A percentile compares a stretch with the other conserved stretches of the same genome.
Conservation (phyloP, 164 flowering plant species). For the Chloranthus sessilifolius region DNA sequence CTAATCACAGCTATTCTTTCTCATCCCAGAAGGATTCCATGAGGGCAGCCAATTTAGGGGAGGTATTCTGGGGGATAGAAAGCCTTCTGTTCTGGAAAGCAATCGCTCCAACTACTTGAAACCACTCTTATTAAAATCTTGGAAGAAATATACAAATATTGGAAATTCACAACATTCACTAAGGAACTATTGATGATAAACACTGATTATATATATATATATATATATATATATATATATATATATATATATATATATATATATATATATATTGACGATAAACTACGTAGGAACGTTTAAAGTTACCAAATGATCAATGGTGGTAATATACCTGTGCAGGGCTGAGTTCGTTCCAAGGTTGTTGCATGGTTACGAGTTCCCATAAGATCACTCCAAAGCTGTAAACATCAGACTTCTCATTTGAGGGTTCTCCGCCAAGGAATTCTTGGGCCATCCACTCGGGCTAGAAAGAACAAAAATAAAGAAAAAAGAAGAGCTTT, state of each 20-base stretch:
- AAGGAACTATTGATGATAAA: too few species aligned
- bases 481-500: too few species aligned
- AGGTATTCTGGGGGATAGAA: slow-evolving; percentile 54
- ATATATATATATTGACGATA: too few species aligned
- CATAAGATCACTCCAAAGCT: slow-evolving; percentile 96
- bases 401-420: slow-evolving; percentile 94
- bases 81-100: slow-evolving; percentile 95
- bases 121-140: slow-evolving; percentile 6
- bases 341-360: slow-evolving; percentile 87
- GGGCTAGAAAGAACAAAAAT: slow-evolving; percentile 68
- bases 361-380: slow-evolving; percentile 95
- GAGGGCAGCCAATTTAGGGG: slow-evolving; percentile 62
- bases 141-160: neutral
- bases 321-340: slow-evolving; percentile 72
- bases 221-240: too few species aligned
- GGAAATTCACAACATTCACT: too few species aligned
- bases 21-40: slow-evolving; percentile 96
- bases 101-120: slow-evolving; percentile 97
- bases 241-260: too few species aligned
- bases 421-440: slow-evolving; percentile 90
- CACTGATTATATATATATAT: too few species aligned
- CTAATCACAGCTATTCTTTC: slow-evolving; percentile 50
- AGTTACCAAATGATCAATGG: too few species aligned
- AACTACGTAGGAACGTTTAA: too few species aligned
- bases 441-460: slow-evolving; percentile 99